Conservation (phyloP, 2,329 filamentous ascomycete species). For the Amauroascus niger region DNA sequence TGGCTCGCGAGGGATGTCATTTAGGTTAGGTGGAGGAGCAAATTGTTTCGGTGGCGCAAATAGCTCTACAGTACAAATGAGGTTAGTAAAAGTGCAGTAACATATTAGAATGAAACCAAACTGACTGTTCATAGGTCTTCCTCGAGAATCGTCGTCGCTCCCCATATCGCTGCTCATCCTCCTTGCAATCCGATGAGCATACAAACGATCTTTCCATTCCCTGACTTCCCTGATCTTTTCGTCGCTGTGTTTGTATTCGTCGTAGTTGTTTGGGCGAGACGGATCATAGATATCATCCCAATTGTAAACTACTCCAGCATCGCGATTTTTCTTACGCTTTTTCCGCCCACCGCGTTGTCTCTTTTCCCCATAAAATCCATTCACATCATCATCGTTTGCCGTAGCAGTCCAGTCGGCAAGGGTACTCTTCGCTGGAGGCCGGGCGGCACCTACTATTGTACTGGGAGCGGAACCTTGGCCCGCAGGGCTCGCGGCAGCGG, state of each 20-base stretch:
- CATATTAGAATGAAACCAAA: conserved; percentile 5
- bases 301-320: conserved; percentile 52
- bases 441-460: conserved; percentile 27
- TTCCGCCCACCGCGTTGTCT: conserved; percentile 66
- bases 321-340: conserved; percentile 65
- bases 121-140: conserved; percentile 41
- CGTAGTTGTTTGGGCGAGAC: conserved; percentile 67
- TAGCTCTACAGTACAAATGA: conserved; percentile 29
- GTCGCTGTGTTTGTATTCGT: conserved; percentile 74
- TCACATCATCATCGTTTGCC: conserved; percentile 69
- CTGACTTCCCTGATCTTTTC: conserved; percentile 69
- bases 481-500: conserved; percentile 1
- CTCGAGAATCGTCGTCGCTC: conserved; percentile 42
- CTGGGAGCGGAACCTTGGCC: conserved; percentile 20
- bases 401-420: conserved; percentile 72
- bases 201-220: conserved; percentile 77
- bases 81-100: conserved; percentile 9
- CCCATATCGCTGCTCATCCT: conserved; percentile 38
- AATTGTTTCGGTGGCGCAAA: conserved; percentile 45
- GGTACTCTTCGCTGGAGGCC: conserved; percentile 52
- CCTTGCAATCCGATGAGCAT: conserved; percentile 54
- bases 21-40: conserved; percentile 43
- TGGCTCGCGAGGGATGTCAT: conserved; percentile 28
- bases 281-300: conserved; percentile 93
- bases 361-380: conserved; percentile 58